Base-by-base conservation (phyloP, 371 early-diverging fungal species). In the Mortierella sp. region DNA sequence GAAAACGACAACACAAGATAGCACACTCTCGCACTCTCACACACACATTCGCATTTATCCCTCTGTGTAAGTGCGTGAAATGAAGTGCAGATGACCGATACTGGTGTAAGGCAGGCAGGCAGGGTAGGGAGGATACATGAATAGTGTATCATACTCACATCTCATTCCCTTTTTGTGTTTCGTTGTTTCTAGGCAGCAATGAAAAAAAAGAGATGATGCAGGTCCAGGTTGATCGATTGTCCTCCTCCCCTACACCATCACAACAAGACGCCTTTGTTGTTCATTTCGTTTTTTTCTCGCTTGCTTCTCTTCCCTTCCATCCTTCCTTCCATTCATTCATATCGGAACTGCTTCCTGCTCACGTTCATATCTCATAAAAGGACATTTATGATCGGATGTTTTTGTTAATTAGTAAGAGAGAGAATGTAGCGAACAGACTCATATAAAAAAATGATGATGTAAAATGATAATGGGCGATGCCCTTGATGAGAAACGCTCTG, bases 201-300 rank as follows among this genome's bases (percentile, higher is more conserved):
- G 24, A 51, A 48, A 48, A 51, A 18, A 12, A 38, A 35, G 38
- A 68, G 68, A 68, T 68, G 68, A 68, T 68, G 68, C 68, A 68
- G 68, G 68, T 68, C 68, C 43, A 68, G 68, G 68, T 68, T 18
- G 68, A 68, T 41, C 41, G 68, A 68, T 68, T 68, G 24, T 68
- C 68, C 38, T 35, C 68, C 24, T 24, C 41, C 41, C 24, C 24
- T 11, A 68, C 24, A 35, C 63, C 35, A 68, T 35, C 35, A 68
- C 24, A 68, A 38, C 35, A 24, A 3, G 35, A 18, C 35, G 24
- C 11, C 24, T 68, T 18, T 8, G 21, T 68, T 68, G 8, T 38
- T 68, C 35, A 35, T 35, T 41, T 24, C 41, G 10, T 24, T 38
- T 0, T 18, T 3, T 21, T 41, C 35, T 35, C 35, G 35, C 35